Conservation (phyloP, 1,284 basidiomycete genomes). For the Malassezia arunalokei region DNA sequence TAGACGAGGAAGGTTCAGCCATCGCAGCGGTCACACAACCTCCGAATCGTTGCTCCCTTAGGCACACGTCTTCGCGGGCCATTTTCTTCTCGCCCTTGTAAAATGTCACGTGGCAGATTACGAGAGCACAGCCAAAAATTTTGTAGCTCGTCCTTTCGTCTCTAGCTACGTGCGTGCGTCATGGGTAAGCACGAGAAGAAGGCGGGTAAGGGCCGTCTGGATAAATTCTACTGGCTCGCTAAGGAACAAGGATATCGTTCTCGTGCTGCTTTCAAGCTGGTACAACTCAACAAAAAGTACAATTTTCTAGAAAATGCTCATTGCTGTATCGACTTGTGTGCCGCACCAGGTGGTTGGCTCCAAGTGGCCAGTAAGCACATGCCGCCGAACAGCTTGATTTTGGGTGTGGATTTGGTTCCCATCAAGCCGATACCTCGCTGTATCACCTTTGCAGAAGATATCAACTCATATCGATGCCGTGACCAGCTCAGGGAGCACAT, state of each 20-base stretch:
- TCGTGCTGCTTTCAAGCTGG: constrained; percentile 98
- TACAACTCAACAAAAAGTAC: constrained; percentile 97
- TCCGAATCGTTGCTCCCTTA: background rate
- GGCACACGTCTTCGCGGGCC: background rate
- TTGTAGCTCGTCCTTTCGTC: background rate
- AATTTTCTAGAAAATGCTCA: constrained; percentile 75
- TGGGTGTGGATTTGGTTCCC: constrained; percentile 90
- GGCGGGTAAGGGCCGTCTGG: constrained; percentile 45
- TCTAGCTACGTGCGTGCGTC: background rate
- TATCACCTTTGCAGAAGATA: constrained; percentile 84
- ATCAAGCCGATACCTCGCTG: constrained; percentile 92
- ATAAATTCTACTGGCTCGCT: constrained; percentile 49
- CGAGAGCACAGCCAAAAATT: constrained; percentile 5
- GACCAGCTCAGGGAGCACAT: constrained; percentile 73
- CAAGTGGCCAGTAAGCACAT: constrained; percentile 98
- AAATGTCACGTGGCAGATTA: constrained; percentile 13
- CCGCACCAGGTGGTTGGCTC: constrained; percentile 96
- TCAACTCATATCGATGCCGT: constrained; percentile 83
- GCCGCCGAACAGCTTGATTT: constrained; percentile 85
- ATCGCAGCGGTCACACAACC: background rate
- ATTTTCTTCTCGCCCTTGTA: constrained; percentile 9
- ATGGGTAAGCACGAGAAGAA: constrained; percentile 45
- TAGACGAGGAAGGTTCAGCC: background rate
- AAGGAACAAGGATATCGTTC: constrained; percentile 96
- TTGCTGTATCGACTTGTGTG: constrained; percentile 96